phyloP scores from a whole-genome alignment of 345 rosid species.

The Anacardium occidentale region DNA sequence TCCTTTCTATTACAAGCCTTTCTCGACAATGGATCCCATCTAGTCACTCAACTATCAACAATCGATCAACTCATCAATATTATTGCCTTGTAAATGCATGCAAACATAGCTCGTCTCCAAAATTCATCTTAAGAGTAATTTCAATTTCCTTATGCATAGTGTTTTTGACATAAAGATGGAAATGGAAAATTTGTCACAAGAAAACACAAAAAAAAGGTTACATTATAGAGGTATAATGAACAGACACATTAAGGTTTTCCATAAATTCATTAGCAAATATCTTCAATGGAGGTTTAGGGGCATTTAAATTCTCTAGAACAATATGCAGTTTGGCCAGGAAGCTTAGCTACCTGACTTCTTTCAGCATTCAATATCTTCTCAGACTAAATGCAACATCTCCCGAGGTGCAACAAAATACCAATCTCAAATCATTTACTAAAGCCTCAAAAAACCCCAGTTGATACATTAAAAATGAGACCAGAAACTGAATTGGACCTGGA shows the following conservation, averaged over 20 bases:
- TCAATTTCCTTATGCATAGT: neutral
- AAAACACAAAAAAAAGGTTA: neutral
- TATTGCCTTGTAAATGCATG: too few relatives aligned
- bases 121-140: too few relatives aligned
- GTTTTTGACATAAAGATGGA: neutral
- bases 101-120: too few relatives aligned
- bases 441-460: neutral
- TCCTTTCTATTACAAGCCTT: too few relatives aligned
- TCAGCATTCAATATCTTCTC: neutral
- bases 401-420: neutral
- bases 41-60: too few relatives aligned
- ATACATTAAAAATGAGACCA: neutral
- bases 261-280: neutral
- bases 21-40: too few relatives aligned
- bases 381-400: neutral
- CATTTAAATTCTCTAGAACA: neutral
- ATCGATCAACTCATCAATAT: neutral
- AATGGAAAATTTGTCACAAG: neutral
- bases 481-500: neutral
- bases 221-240: neutral
- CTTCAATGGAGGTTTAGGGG: neutral
- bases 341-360: neutral
- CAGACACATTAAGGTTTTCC: neutral
- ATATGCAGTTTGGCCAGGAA: neutral
- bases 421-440: neutral